Evolutionary conservation across 306 rosid genomes (phyloP), one percentile per base, ranked within the genome.

Genomic region (cucumber (Cucumis sativus)): DNA sequence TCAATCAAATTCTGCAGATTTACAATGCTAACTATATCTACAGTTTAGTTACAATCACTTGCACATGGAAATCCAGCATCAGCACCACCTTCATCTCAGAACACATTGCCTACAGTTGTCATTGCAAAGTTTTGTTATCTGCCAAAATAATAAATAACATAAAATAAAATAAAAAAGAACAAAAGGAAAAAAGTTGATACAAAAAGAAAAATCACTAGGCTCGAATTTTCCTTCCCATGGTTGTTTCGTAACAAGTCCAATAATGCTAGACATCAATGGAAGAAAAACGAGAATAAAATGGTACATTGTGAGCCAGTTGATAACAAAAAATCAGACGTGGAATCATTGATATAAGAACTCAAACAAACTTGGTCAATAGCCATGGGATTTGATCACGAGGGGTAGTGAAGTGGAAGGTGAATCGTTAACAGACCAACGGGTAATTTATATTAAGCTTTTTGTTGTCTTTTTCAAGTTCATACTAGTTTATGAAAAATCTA

Each of bases 61-160:
- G 59, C 76, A 70, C 28, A 45, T 21, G 76, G 58, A 16, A 47
- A 45, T 70, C 20, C 40, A 21, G 59, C 76, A 47, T 20, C 75
- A 69, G 40, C 76, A 47, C 15, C 76, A 45, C 57, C 74, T 68
- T 68, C 56, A 41, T 68, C 74, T 68, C 74, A 68, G 74, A 41
- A 68, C 55, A 68, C 74, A 43, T 68, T 70, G 76, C 76, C 76
- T 49, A 47, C 58, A 49, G 57, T 70, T 49, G 59, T 70, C 59
- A 70, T 70, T 70, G 76, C 58, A 25, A 45, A 70, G 76, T 49
- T 70, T 47, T 70, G 59, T 47, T 70, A 70, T 70, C 76, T 47
- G 76, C 59, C 74, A 41, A 66, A 63, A 39, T 18, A 66, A 65
- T 18, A 66, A 66, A 40, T 39, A 35, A 67, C 41, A 25, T 60